Evolutionary conservation across 257 asterid species (phyloP).

Genomic region (Solanum rostratum): DNA sequence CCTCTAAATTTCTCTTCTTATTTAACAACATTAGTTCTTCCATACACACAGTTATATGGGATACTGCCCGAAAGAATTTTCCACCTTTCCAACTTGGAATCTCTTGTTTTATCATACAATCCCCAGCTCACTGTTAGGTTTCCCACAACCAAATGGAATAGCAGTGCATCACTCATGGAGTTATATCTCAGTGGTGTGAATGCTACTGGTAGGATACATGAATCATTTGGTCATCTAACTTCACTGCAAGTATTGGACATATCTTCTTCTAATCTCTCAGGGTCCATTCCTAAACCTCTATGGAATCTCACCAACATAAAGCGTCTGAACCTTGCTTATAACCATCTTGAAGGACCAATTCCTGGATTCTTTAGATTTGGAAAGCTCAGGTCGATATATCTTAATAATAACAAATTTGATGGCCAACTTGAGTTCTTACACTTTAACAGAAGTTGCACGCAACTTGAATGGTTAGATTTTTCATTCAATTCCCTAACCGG

Average conservation of each 20-base stretch:
- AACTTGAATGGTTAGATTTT: rapidly evolving
- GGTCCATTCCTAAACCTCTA: constrained; percentile 1
- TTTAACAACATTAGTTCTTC: not conserved
- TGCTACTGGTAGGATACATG: not conserved
- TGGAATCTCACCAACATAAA: constrained; percentile 3
- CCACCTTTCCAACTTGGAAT: not conserved
- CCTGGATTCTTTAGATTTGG: not conserved
- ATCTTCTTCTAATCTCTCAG: not conserved
- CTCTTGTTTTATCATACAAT: not conserved
- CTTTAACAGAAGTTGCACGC: not conserved
- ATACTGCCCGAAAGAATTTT: not conserved
- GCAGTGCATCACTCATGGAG: not conserved
- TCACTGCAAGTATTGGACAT: not conserved
- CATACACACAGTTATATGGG: not conserved
- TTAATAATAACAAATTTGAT: not conserved
- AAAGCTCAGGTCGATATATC: not conserved
- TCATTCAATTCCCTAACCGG: not conserved
- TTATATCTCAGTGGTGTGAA: not conserved
- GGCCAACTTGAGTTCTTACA: not conserved
- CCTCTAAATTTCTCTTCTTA: constrained; percentile 9
- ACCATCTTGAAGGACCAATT: not conserved
- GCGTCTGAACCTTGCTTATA: rapidly evolving
- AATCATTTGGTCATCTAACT: not conserved
- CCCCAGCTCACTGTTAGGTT: not conserved
- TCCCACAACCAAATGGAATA: not conserved